Percentiles rank a stretch among this genome's conserved stretches.
phyloP scores from a whole-genome alignment of 176 grass and related monocot genomes.

The Puccinellia tenuiflora region DNA sequence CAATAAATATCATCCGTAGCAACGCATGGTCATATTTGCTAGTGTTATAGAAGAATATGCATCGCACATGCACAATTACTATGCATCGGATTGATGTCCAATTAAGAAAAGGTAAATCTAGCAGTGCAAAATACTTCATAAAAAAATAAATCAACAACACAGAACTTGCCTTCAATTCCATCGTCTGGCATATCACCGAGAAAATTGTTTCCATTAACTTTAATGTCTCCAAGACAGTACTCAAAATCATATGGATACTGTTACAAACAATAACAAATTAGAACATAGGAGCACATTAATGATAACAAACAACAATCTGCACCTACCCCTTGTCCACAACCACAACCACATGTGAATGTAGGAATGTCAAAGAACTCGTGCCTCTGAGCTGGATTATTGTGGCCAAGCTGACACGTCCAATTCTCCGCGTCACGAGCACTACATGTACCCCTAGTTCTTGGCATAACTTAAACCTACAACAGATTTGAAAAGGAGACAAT shows the following conservation, averaged over 20 bases:
- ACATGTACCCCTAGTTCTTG: not conserved
- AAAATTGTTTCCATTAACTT: no score
- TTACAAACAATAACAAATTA: not conserved
- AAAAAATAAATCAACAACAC: no score
- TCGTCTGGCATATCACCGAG: no score
- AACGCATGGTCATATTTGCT: no score
- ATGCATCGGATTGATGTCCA: no score
- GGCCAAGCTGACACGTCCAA: not conserved
- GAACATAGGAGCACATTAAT: not conserved
- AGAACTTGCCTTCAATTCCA: no score
- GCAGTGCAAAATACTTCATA: no score
- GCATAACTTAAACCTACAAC: not conserved
- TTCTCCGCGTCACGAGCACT: not conserved
- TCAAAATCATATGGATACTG: not conserved
- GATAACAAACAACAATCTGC: not conserved
- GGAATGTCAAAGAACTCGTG: not conserved
- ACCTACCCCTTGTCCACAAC: not conserved
- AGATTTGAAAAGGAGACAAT: not conserved
- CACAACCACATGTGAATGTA: not conserved
- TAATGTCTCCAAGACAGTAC: not conserved
- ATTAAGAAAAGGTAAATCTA: no score
- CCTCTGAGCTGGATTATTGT: not conserved
- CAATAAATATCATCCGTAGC: no score
- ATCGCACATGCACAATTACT: no score
- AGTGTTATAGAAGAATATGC: no score